phyloP scores from a whole-genome alignment of 345 rosid genomes.

The Chamaenerion angustifolium region DNA sequence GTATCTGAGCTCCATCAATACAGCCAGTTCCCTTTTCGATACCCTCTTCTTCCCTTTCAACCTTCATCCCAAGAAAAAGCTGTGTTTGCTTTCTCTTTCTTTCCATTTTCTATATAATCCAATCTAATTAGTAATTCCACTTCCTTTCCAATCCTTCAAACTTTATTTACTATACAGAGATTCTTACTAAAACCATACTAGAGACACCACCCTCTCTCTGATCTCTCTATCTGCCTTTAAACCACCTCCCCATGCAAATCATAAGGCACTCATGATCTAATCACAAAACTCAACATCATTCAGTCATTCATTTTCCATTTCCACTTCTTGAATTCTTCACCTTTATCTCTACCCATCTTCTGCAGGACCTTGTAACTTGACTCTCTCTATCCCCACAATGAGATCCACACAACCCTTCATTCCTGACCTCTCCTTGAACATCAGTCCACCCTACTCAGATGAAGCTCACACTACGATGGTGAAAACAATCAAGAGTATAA shows the following conservation, averaged over 20 bases:
- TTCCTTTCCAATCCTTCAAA: slow-evolving; percentile 11
- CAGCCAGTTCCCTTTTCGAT: slow-evolving; percentile 17
- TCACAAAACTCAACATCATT: slow-evolving; percentile 24
- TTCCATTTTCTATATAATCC: background rate
- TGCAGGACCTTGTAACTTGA: slow-evolving; percentile 11
- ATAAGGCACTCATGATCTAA: slow-evolving; percentile 86
- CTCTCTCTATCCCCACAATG: slow-evolving; percentile 16
- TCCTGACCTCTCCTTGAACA: slow-evolving; percentile 85
- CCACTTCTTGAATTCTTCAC: slow-evolving; percentile 3
- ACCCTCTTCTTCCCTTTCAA: slow-evolving; percentile 20
- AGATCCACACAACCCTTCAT: slow-evolving; percentile 14
- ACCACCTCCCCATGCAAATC: slow-evolving; percentile 48
- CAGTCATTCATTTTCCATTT: slow-evolving; percentile 3
- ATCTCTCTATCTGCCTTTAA: slow-evolving; percentile 7
- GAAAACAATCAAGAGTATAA: slow-evolving; percentile 7
- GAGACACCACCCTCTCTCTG: slow-evolving; percentile 14
- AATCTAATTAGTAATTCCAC: slow-evolving; percentile 3
- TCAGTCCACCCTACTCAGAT: slow-evolving; percentile 45
- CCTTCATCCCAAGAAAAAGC: slow-evolving; percentile 21
- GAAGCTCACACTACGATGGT: slow-evolving; percentile 13
- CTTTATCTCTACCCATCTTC: slow-evolving; percentile 2
- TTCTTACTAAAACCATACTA: slow-evolving; percentile 28
- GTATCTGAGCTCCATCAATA: slow-evolving; percentile 15
- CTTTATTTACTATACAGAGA: slow-evolving; percentile 17
- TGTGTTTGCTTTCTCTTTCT: slow-evolving; percentile 13